Percentiles rank a stretch among this genome's conserved stretches.
These are phyloP conservation scores for Populus tomentosa DNA, from an alignment of 441 rosid species.

Conservation along the genomic window DNA sequence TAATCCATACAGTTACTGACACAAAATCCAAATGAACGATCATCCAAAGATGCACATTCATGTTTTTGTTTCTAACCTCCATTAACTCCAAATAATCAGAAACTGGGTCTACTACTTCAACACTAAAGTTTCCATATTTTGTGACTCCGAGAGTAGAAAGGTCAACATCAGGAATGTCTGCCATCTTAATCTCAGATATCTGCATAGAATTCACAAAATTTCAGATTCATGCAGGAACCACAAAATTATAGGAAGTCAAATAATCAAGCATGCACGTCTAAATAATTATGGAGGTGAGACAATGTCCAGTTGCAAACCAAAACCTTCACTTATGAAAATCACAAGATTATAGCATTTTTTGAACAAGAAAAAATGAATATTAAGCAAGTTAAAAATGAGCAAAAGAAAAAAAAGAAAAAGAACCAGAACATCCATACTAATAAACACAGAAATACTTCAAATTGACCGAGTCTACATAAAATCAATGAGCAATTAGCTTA, in stretches of 20 bases:
- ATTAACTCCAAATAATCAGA: constrained; percentile 86
- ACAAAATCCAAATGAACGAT: constrained; percentile 14
- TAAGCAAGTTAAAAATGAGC: not conserved
- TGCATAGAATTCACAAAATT: constrained; percentile 27
- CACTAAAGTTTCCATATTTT: constrained; percentile 62
- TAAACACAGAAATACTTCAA: not conserved
- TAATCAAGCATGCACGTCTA: not conserved
- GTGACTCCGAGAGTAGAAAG: constrained; percentile 70
- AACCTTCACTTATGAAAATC: not conserved
- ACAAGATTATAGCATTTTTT: not conserved
- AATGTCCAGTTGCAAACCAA: not conserved
- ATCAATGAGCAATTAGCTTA: not conserved
- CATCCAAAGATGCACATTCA: constrained; percentile 10
- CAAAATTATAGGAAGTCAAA: constrained; percentile 2
- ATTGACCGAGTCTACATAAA: not conserved
- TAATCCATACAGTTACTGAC: constrained; percentile 20
- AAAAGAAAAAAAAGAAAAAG: not conserved
- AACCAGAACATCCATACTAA: not conserved
- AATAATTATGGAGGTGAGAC: not conserved
- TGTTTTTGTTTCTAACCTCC: constrained; percentile 54
- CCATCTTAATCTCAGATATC: constrained; percentile 86
- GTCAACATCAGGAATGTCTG: constrained; percentile 79
- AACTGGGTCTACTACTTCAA: constrained; percentile 92
- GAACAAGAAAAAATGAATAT: too few species aligned
- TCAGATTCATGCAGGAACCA: constrained; percentile 8